A percentile compares a stretch with the other conserved stretches of the same genome.
phyloP scores from a whole-genome alignment of 2,329 filamentous ascomycete genomes.

The Exophiala sp. region DNA sequence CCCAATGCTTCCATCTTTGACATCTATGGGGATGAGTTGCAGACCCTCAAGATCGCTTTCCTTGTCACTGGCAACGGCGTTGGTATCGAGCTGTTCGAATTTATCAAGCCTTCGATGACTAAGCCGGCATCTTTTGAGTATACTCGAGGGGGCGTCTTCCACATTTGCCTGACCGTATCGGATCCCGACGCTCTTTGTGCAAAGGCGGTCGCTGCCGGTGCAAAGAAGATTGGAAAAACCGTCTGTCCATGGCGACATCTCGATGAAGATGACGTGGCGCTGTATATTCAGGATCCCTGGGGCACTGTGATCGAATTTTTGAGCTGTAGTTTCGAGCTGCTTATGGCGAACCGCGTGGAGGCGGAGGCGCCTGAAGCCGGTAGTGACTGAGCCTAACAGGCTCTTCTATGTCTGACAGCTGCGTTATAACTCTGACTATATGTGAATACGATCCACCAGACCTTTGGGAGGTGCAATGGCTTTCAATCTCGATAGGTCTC shows the following conservation, averaged over 20 bases:
- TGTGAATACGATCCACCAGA: no score
- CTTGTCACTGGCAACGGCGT: slow-evolving; percentile 33
- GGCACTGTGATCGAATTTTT: neutral
- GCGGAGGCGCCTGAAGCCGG: no score
- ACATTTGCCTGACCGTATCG: neutral
- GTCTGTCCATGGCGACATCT: neutral
- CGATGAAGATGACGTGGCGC: neutral
- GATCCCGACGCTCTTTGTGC: neutral
- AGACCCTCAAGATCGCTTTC: slow-evolving; percentile 32
- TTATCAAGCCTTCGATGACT: slow-evolving; percentile 28
- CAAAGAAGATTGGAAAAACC: neutral
- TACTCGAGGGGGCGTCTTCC: slow-evolving; percentile 2
- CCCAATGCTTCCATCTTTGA: slow-evolving; percentile 43
- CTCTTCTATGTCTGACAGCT: no score
- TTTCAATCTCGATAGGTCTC: no score
- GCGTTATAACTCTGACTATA: no score
- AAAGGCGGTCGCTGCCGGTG: neutral
- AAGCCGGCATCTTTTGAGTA: neutral
- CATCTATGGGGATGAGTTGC: slow-evolving; percentile 31
- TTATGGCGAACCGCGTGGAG: no score
- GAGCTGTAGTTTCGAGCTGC: neutral
- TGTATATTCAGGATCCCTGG: slow-evolving; percentile 4
- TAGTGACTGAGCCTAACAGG: no score
- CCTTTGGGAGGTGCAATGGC: no score
- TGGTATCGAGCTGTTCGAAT: slow-evolving; percentile 37